phyloP scores from a whole-genome alignment of 352 stramenopile species.

The Globisporangium nunn region DNA sequence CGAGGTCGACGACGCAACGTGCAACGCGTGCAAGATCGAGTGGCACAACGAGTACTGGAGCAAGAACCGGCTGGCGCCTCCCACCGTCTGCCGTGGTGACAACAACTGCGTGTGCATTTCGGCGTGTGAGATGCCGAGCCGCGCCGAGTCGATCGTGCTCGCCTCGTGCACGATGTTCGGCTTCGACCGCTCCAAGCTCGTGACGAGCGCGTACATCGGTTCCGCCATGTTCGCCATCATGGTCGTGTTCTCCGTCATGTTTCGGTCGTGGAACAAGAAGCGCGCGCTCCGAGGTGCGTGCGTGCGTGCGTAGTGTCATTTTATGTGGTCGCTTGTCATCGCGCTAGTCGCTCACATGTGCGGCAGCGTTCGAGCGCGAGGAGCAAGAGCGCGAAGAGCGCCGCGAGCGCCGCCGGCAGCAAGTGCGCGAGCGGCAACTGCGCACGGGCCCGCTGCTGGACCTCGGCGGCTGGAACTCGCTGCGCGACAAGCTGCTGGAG shows the following conservation, averaged over 20 bases:
- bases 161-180: slow-evolving; percentile 3
- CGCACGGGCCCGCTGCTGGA: slow-evolving; percentile 8
- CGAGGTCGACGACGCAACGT: slow-evolving; percentile 3
- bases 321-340: neutral
- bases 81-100: slow-evolving; percentile 1
- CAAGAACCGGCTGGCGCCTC: neutral
- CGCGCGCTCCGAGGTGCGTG: neutral
- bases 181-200: slow-evolving; percentile 4
- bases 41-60: slow-evolving; percentile 11
- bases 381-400: neutral
- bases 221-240: slow-evolving; percentile 1
- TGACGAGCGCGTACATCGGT: slow-evolving; percentile 5
- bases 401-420: neutral
- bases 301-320: neutral
- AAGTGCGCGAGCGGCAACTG: neutral
- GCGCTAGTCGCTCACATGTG: neutral
- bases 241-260: neutral
- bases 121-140: slow-evolving; percentile 11
- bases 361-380: neutral
- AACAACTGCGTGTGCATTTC: slow-evolving; percentile 12
- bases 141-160: slow-evolving; percentile 9
- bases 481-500: slow-evolving; percentile 14
- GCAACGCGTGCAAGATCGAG: slow-evolving; percentile 5
- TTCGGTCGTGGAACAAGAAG: slow-evolving; percentile 3
- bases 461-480: slow-evolving; percentile 11